Evolutionary conservation across 1,284 basidiomycete genomes (phyloP).

Genomic region (Coniophora puteana): DNA sequence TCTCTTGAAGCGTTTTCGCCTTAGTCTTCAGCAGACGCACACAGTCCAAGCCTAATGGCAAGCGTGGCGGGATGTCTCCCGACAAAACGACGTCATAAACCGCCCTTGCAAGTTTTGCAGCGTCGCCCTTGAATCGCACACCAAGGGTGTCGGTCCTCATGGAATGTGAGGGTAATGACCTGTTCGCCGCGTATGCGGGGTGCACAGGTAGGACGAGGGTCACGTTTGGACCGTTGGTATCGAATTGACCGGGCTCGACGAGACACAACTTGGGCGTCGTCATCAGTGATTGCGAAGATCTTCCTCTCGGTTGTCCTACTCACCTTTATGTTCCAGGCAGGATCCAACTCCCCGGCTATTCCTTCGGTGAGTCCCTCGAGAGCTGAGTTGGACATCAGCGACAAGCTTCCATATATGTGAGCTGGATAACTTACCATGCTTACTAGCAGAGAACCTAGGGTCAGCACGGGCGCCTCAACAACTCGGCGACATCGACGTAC

Average conservation of each 20-base stretch:
- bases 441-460: slow-evolving; percentile 10
- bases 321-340: slow-evolving; percentile 24
- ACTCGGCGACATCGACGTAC: slow-evolving; percentile 13
- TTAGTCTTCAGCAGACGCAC: no score
- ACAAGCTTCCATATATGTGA: neutral
- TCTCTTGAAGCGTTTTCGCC: no score
- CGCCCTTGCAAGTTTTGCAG: slow-evolving; percentile 8
- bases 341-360: slow-evolving; percentile 22
- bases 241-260: slow-evolving; percentile 22
- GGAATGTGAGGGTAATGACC: slow-evolving; percentile 22
- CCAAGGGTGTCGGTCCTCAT: no score
- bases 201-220: slow-evolving; percentile 12
- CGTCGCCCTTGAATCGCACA: no score
- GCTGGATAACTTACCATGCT: slow-evolving; percentile 14
- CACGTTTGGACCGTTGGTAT: slow-evolving; percentile 14
- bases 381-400: slow-evolving; percentile 11
- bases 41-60: slow-evolving; percentile 14
- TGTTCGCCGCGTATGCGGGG: slow-evolving; percentile 19
- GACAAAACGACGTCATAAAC: slow-evolving; percentile 12
- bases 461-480: no score
- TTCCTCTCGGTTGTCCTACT: no score
- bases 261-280: slow-evolving; percentile 16
- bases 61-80: slow-evolving; percentile 9
- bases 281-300: no score
- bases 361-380: slow-evolving; percentile 24